Percentiles rank a stretch among this genome's conserved stretches.
Evolutionary conservation across 176 grass and related monocot species (phyloP).

Genomic region (Rhipidocladum racemiflorum): DNA sequence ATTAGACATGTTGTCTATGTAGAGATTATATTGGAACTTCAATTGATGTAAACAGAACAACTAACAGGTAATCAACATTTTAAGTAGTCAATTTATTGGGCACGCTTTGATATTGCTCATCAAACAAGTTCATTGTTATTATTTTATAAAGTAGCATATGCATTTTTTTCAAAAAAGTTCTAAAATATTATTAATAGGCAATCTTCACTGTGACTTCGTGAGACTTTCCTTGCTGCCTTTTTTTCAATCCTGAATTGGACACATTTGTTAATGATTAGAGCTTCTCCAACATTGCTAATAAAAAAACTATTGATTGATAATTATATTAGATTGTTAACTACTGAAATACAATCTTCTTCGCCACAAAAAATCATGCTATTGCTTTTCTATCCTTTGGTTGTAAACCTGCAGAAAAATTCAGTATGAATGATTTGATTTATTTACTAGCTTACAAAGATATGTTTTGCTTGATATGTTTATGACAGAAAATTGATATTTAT

Average conservation of each 20-base stretch:
- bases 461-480: too few relatives aligned
- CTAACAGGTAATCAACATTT: constrained; percentile 25
- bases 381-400: too few relatives aligned
- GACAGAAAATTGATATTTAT: too few relatives aligned
- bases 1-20: background rate
- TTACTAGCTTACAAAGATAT: too few relatives aligned
- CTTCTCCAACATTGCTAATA: background rate
- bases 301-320: too few relatives aligned
- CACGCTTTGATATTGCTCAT: background rate
- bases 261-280: background rate
- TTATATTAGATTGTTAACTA: too few relatives aligned
- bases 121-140: background rate
- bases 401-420: too few relatives aligned
- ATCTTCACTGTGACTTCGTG: background rate
- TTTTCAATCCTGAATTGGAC: background rate
- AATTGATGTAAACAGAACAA: background rate
- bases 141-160: background rate
- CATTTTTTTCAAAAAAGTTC: background rate
- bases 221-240: background rate
- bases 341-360: too few relatives aligned
- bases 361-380: too few relatives aligned
- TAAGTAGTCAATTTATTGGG: background rate
- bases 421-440: too few relatives aligned
- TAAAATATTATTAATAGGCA: background rate
- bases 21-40: constrained; percentile 46